Percentiles rank a stretch among this genome's conserved stretches.
phyloP scores from a whole-genome alignment of 2,329 filamentous ascomycete genomes.

The Verticillium longisporum region DNA sequence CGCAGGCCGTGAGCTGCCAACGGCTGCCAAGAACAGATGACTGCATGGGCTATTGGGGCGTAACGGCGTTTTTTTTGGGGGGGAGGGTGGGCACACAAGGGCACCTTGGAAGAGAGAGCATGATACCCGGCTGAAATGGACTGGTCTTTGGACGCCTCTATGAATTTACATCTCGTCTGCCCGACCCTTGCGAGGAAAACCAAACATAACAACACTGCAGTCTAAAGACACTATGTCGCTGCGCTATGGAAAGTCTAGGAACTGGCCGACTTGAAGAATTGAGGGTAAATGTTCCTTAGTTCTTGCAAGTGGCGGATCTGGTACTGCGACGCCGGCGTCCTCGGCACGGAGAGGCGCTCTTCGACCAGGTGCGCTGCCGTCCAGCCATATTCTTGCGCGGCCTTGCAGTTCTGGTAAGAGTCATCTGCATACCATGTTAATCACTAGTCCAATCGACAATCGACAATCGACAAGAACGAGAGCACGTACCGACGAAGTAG shows the following conservation, averaged over 20 bases:
- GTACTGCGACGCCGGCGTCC: conserved; percentile 59
- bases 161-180: neutral
- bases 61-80: neutral
- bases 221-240: neutral
- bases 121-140: neutral
- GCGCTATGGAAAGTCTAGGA: neutral
- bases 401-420: conserved; percentile 73
- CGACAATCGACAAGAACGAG: neutral
- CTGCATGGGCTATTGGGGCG: neutral
- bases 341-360: conserved; percentile 58
- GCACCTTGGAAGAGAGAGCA: neutral
- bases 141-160: neutral
- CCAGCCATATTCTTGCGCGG: conserved; percentile 78
- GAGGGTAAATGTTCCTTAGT: conserved; percentile 68
- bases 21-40: neutral
- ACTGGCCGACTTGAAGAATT: conserved; percentile 65
- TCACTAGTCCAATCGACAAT: conserved; percentile 1
- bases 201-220: neutral
- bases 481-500: conserved; percentile 79
- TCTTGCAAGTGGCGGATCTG: conserved; percentile 73
- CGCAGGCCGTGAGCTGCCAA: conserved; percentile 45
- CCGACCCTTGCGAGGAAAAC: neutral
- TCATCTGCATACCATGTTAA: conserved; percentile 55
- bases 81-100: neutral
- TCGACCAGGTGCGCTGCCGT: conserved; percentile 81